Evolutionary conservation across 2,329 filamentous ascomycete genomes (phyloP).

Genomic region (Xylaria sp.): DNA sequence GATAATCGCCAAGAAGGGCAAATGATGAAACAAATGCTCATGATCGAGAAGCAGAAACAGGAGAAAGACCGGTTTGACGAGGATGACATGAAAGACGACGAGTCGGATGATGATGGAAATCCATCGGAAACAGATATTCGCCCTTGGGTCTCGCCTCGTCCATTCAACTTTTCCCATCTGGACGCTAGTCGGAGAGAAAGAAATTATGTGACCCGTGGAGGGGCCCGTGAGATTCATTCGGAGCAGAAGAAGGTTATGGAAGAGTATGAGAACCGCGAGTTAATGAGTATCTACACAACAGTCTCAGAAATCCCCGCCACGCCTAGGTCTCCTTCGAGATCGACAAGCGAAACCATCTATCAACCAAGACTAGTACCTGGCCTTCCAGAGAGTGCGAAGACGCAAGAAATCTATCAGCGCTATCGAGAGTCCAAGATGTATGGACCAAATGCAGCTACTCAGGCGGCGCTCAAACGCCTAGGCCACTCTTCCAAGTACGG

Average conservation of each 20-base stretch:
- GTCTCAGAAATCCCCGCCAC: conserved; percentile 60
- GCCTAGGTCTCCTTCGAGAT: conserved; percentile 58
- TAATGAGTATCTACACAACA: conserved; percentile 66
- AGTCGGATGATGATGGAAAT: conserved; percentile 63
- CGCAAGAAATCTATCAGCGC: conserved; percentile 56
- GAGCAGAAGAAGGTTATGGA: conserved; percentile 61
- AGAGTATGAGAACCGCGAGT: conserved; percentile 62
- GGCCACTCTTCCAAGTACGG: conserved; percentile 33
- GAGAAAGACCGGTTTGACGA: no score
- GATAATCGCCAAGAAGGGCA: conserved; percentile 77
- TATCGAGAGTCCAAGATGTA: conserved; percentile 53
- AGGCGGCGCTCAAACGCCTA: conserved; percentile 52
- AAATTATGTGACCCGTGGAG: conserved; percentile 61
- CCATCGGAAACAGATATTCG: conserved; percentile 59
- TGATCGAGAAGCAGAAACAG: conserved; percentile 34
- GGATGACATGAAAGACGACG: conserved; percentile 53
- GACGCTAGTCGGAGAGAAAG: conserved; percentile 53
- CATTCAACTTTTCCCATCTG: conserved; percentile 55
- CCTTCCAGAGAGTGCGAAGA: conserved; percentile 48
- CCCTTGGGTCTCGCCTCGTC: conserved; percentile 57
- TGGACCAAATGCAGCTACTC: conserved; percentile 50
- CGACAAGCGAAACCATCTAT: conserved; percentile 35
- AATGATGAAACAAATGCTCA: conserved; percentile 58
- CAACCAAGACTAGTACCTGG: conserved; percentile 44
- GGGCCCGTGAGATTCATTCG: conserved; percentile 56